These are phyloP conservation scores for Lepiota brunneoincarnata DNA, from an alignment of 768 basidiomycete genomes.

Conservation along the genomic window DNA sequence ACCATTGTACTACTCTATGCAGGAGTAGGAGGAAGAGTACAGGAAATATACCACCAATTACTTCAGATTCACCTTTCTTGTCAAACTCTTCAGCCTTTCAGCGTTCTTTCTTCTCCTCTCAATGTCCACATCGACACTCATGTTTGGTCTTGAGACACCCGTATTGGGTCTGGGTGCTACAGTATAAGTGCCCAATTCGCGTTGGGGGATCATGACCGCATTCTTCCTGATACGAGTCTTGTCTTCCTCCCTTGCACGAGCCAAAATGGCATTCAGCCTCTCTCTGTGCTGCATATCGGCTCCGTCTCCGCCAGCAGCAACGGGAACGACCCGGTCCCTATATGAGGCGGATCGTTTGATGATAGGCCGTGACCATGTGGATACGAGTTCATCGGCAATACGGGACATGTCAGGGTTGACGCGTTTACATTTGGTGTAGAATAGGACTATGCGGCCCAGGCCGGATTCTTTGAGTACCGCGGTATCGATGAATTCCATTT, in stretches of 20 bases:
- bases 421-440: conserved; percentile 95
- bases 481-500: conserved; percentile 92
- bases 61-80: conserved; percentile 39
- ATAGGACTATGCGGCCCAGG: conserved; percentile 85
- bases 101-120: conserved; percentile 73
- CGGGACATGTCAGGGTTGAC: conserved; percentile 81
- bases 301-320: conserved; percentile 40
- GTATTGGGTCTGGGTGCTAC: conserved; percentile 67
- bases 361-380: conserved; percentile 86
- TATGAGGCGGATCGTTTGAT: conserved; percentile 86
- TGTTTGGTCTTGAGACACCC: conserved; percentile 47
- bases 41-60: conserved; percentile 4
- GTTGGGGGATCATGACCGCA: conserved; percentile 79
- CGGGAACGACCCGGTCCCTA: conserved; percentile 68
- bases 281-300: conserved; percentile 41
- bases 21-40: not conserved
- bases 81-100: conserved; percentile 68
- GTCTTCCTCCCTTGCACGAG: conserved; percentile 63
- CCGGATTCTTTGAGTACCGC: conserved; percentile 87
- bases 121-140: conserved; percentile 70
- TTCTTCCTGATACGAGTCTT: conserved; percentile 72
- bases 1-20: not conserved
- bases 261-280: conserved; percentile 66
- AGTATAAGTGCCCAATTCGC: conserved; percentile 73
- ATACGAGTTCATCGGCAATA: conserved; percentile 81